A percentile compares a stretch with the other conserved stretches of the same genome.
Evolutionary conservation across 2,329 filamentous ascomycete species (phyloP).

Genomic region (Claviceps digitariae): DNA sequence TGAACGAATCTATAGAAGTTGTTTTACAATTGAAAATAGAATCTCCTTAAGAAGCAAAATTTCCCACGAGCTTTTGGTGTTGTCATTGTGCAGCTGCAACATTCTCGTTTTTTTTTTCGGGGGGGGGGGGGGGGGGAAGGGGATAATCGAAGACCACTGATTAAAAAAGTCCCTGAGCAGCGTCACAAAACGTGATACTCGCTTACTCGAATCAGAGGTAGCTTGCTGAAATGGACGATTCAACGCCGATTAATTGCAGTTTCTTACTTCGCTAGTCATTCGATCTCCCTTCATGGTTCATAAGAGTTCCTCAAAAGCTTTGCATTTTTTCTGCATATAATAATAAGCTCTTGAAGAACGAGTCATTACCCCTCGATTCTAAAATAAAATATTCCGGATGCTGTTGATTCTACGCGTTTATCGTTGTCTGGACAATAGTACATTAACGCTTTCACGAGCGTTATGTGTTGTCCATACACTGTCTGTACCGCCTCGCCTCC

Average conservation of each 20-base stretch:
- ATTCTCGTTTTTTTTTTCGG: neutral
- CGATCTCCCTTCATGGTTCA: neutral
- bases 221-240: neutral
- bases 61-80: neutral
- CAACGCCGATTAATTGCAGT: neutral
- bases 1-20: neutral
- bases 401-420: constrained; percentile 7
- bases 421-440: constrained; percentile 42
- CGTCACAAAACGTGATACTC: neutral
- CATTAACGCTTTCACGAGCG: constrained; percentile 49
- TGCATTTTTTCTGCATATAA: neutral
- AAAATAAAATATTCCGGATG: neutral
- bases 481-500: constrained; percentile 45
- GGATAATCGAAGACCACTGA: neutral
- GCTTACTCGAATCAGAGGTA: neutral
- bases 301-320: neutral
- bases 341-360: neutral
- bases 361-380: neutral
- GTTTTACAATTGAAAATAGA: neutral
- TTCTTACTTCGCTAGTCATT: neutral
- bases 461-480: constrained; percentile 45
- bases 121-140: too few species aligned
- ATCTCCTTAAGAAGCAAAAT: neutral
- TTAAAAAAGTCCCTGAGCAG: neutral
- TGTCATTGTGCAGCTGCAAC: neutral